Evolutionary conservation across 352 stramenopile species (phyloP).

Genomic region (Phytopythium cucurbitacearum): DNA sequence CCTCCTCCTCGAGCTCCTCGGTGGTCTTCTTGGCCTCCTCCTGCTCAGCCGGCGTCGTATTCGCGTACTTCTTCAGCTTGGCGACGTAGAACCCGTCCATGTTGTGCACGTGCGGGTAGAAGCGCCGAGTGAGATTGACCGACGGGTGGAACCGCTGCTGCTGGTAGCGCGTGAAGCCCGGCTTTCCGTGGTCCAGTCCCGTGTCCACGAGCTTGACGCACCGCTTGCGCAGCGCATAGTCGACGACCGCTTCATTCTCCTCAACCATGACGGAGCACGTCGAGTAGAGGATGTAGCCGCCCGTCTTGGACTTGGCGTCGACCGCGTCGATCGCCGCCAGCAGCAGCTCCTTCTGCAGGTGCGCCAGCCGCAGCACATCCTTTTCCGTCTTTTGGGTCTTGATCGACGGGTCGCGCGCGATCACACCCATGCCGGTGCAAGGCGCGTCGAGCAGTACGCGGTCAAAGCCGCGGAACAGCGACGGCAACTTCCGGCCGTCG

Average conservation of each 20-base stretch:
- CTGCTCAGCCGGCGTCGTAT: slow-evolving; percentile 81
- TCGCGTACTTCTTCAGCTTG: slow-evolving; percentile 99
- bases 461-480: slow-evolving; percentile 96
- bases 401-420: slow-evolving; percentile 97
- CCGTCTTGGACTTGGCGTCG: slow-evolving; percentile 94
- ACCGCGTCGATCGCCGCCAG: slow-evolving; percentile 98
- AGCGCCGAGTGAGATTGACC: slow-evolving; percentile 93
- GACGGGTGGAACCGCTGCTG: slow-evolving; percentile 98
- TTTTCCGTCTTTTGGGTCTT: slow-evolving; percentile 98
- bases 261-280: slow-evolving; percentile 95
- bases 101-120: slow-evolving; percentile 99
- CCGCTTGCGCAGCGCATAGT: slow-evolving; percentile 98
- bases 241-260: slow-evolving; percentile 96
- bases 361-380: slow-evolving; percentile 87
- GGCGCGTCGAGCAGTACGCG: slow-evolving; percentile 98
- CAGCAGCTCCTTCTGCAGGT: slow-evolving; percentile 99
- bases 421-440: slow-evolving; percentile 98
- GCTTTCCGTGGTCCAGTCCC: slow-evolving; percentile 96
- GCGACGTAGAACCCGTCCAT: slow-evolving; percentile 99
- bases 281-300: slow-evolving; percentile 98
- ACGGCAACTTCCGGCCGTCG: slow-evolving; percentile 93
- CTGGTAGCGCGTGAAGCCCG: slow-evolving; percentile 92
- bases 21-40: slow-evolving; percentile 71
- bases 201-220: slow-evolving; percentile 98
- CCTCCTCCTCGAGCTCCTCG: slow-evolving; percentile 56